Evolutionary conservation across 768 basidiomycete species (phyloP).

Genomic region (Mycena crocata): DNA sequence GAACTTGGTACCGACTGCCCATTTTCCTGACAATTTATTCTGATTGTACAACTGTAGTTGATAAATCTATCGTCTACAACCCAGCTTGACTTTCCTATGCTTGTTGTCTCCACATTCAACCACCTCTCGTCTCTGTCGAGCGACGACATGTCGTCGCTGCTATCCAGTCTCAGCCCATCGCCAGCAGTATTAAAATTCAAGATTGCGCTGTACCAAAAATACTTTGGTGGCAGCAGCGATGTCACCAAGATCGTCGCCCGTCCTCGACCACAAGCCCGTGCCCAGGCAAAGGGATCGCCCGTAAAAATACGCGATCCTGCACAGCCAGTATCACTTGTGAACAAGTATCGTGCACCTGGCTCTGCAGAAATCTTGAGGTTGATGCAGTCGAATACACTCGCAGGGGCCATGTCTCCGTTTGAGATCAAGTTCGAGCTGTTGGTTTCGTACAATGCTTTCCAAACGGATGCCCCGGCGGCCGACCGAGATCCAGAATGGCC

Average conservation of each 20-base stretch:
- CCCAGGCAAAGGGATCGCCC: slow-evolving; percentile 43
- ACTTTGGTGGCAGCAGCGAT: slow-evolving; percentile 43
- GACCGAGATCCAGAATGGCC: slow-evolving; percentile 47
- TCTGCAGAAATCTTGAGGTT: slow-evolving; percentile 45
- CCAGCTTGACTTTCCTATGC: slow-evolving; percentile 50
- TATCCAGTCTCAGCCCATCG: slow-evolving; percentile 49
- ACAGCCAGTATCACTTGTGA: slow-evolving; percentile 41
- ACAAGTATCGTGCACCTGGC: slow-evolving; percentile 38
- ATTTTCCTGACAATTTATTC: background rate
- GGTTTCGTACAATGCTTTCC: slow-evolving; percentile 48
- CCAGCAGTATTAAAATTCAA: slow-evolving; percentile 52
- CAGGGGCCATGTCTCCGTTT: slow-evolving; percentile 25
- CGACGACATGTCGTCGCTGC: slow-evolving; percentile 42
- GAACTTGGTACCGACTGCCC: slow-evolving; percentile 22
- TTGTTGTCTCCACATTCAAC: slow-evolving; percentile 49
- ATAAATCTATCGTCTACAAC: slow-evolving; percentile 53
- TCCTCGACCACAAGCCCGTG: slow-evolving; percentile 44
- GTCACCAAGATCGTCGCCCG: slow-evolving; percentile 25
- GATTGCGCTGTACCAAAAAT: slow-evolving; percentile 53
- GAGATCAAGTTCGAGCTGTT: slow-evolving; percentile 48
- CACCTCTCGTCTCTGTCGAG: slow-evolving; percentile 46
- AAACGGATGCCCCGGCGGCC: slow-evolving; percentile 37
- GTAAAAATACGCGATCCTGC: slow-evolving; percentile 32
- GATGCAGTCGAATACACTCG: slow-evolving; percentile 23
- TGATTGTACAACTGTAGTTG: slow-evolving; percentile 42